A percentile compares a stretch with the other conserved stretches of the same genome.
These are phyloP conservation scores for Pythium aquatile DNA, from an alignment of 352 stramenopile species.

Conservation along the genomic window DNA sequence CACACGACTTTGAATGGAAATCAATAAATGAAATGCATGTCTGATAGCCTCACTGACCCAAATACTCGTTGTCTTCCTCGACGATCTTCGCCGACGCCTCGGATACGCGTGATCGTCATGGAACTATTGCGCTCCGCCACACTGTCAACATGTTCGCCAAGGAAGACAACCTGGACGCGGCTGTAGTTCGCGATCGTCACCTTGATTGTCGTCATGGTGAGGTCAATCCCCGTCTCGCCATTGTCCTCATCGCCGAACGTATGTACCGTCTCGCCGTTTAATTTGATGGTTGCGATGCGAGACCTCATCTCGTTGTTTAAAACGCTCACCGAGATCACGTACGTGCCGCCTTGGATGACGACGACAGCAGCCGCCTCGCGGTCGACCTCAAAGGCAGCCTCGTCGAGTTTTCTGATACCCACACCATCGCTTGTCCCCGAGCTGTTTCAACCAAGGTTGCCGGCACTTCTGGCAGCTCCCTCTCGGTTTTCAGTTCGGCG, in stretches of 20 bases:
- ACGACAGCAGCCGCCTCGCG: too few species aligned
- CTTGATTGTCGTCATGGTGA: neutral
- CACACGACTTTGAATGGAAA: too few species aligned
- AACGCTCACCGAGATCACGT: neutral
- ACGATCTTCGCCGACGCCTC: too few species aligned
- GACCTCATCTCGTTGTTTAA: neutral
- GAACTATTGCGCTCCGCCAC: too few species aligned
- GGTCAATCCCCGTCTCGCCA: neutral
- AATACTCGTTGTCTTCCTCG: too few species aligned
- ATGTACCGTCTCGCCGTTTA: neutral
- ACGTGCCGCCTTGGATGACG: neutral
- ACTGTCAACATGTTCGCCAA: too few species aligned
- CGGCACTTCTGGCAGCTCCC: neutral
- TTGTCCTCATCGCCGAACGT: neutral
- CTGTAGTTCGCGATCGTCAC: neutral
- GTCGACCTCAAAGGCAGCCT: neutral
- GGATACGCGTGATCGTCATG: too few species aligned
- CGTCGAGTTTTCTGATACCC: neutral
- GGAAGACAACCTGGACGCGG: neutral
- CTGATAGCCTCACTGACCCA: too few species aligned
- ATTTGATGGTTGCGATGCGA: neutral
- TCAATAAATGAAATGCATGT: too few species aligned
- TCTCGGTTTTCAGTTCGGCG: too few species aligned
- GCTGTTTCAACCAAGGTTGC: neutral
- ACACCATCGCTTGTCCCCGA: too few species aligned